These are phyloP conservation scores for Posidonia oceanica DNA, from an alignment of 116 monocot genomes.

Conservation along the genomic window DNA sequence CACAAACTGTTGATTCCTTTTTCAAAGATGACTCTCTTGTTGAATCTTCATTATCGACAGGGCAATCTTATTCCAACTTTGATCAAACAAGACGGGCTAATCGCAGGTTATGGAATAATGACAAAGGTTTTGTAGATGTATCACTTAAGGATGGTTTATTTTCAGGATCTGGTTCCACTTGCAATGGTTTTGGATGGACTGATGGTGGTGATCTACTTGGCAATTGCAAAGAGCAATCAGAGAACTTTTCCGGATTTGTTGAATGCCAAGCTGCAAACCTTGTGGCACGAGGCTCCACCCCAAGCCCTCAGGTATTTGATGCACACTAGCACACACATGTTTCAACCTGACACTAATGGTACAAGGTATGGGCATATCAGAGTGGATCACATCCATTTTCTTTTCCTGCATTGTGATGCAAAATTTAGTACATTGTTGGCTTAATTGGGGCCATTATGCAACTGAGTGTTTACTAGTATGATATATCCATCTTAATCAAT, in stretches of 20 bases:
- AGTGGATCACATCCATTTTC: background rate
- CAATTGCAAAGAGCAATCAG: conserved; percentile 14
- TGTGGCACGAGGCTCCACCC: conserved; percentile 10
- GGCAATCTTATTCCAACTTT: conserved; percentile 25
- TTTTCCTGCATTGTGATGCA: no score
- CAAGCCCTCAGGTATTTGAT: conserved; percentile 51
- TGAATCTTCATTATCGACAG: conserved; percentile 45
- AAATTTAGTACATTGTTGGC: no score
- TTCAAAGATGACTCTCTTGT: conserved; percentile 20
- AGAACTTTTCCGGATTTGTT: conserved; percentile 49
- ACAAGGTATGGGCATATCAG: background rate
- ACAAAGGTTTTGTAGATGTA: conserved; percentile 43
- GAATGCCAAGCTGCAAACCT: conserved; percentile 4
- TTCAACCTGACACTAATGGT: no score
- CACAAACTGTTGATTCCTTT: conserved; percentile 62
- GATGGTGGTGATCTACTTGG: conserved; percentile 5
- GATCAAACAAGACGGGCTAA: conserved; percentile 25
- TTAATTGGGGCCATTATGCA: no score
- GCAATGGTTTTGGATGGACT: conserved; percentile 10
- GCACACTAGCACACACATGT: background rate
- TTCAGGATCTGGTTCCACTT: conserved; percentile 17
- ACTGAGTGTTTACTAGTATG: no score
- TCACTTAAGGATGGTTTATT: conserved; percentile 74
- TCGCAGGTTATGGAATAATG: conserved; percentile 59
- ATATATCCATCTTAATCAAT: no score